Evolutionary conservation across 2,329 filamentous ascomycete genomes (phyloP).

Genomic region (Stagonosporopsis chrysanthemi): DNA sequence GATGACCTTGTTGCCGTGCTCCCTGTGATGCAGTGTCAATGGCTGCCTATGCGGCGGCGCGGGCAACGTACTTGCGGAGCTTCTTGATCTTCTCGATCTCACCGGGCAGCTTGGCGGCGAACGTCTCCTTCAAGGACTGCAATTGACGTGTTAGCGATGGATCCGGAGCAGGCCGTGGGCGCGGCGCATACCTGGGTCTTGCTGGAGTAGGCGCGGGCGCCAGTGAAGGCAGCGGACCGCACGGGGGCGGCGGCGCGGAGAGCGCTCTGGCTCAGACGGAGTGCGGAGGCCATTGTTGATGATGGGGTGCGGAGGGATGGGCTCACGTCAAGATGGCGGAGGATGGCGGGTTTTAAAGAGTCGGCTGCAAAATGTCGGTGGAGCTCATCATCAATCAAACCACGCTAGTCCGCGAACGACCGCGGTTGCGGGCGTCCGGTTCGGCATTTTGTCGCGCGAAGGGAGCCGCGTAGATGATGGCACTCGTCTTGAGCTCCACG

Average conservation of each 20-base stretch:
- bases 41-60: constrained; percentile 9
- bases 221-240: constrained; percentile 78
- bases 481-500: neutral
- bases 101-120: constrained; percentile 91
- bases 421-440: neutral
- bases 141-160: constrained; percentile 40
- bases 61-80: constrained; percentile 78
- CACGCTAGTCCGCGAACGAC: neutral
- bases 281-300: constrained; percentile 78
- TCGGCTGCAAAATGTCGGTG: constrained; percentile 38
- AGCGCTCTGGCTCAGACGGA: constrained; percentile 81
- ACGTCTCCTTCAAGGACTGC: constrained; percentile 97
- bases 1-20: constrained; percentile 92
- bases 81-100: constrained; percentile 99
- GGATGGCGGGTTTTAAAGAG: constrained; percentile 42
- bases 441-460: constrained; percentile 13
- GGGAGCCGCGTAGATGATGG: neutral
- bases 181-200: constrained; percentile 77
- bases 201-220: constrained; percentile 88
- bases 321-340: constrained; percentile 40
- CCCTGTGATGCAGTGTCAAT: constrained; percentile 63
- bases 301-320: constrained; percentile 37
- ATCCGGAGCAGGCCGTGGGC: constrained; percentile 3
- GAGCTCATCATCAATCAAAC: constrained; percentile 19
- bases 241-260: constrained; percentile 74